Evolutionary conservation across 2,329 filamentous ascomycete species (phyloP).

Genomic region (Fusarium robinianum): DNA sequence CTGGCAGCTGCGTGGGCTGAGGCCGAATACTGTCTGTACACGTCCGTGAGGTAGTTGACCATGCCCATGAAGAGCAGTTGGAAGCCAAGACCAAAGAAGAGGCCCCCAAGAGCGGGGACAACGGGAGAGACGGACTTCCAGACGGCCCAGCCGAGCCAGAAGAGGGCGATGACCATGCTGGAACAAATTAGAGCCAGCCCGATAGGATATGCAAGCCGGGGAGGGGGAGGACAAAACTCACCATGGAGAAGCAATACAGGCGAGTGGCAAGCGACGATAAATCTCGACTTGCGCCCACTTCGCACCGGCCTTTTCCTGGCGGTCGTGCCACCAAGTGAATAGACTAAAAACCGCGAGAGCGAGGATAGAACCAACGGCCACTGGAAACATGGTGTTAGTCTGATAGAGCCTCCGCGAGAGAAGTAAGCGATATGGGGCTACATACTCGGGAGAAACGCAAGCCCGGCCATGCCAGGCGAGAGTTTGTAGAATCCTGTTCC

Average conservation of each 20-base stretch:
- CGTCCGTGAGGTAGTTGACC: constrained; percentile 43
- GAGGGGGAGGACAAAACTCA: constrained; percentile 47
- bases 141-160: constrained; percentile 66
- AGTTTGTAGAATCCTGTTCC: constrained; percentile 46
- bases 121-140: constrained; percentile 39
- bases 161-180: constrained; percentile 58
- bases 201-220: constrained; percentile 1
- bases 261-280: constrained; percentile 46
- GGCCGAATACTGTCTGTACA: constrained; percentile 41
- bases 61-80: constrained; percentile 44
- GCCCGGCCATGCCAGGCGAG: constrained; percentile 50
- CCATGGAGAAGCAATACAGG: constrained; percentile 65
- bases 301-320: constrained; percentile 31
- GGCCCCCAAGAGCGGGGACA: constrained; percentile 46
- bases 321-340: constrained; percentile 39
- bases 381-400: constrained; percentile 21
- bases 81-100: constrained; percentile 49
- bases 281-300: constrained; percentile 41
- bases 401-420: no score
- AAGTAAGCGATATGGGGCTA: constrained; percentile 20
- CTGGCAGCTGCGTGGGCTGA: constrained; percentile 43
- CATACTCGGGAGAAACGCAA: constrained; percentile 55
- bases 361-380: constrained; percentile 31
- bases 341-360: constrained; percentile 31
- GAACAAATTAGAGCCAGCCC: no score